Base-by-base conservation (phyloP, 2,329 filamentous ascomycete species). In the Aphanoascus verrucosus region DNA sequence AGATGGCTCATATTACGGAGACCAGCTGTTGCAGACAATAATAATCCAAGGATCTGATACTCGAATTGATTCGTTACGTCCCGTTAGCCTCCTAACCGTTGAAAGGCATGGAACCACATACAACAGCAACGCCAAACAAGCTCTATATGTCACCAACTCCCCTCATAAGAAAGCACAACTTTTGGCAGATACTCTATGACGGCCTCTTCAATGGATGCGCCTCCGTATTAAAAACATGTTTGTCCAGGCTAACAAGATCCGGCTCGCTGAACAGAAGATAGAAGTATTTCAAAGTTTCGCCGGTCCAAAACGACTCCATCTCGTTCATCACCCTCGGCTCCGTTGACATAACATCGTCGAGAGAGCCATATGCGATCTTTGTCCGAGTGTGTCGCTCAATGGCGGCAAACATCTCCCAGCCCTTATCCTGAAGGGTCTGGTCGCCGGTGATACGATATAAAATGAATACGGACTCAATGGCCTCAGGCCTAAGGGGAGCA, bases 271-370 rank as follows among this genome's bases (percentile, higher is more conserved):
- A 95, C 48, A 94, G 75, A 54, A 95, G 68, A 66, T 88, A 95
- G 60, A 93, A 94, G 65, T 94, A 94, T 74, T 94, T 96, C 61
- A 95, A 73, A 40, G 88, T 95, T 75, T 95, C 89, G 2, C 86
- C 86, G 56, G 88, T 75, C 87, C 89, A 95, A 69, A 94, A 94
- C 63, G 85, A 90, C 72, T 94, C 85, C 86, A 91, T 90, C 60
- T 76, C 74, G 65, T 89, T 80, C 20, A 48, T 15, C 12, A 56
- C 41, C 5, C 3, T 17, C 5, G 58, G 56, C 1, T 54, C 45
- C 11, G 34, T 11, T 15, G 48, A 52, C 3, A 49, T 56, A 15
- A 59, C 57, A 57, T 65, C 64, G 3, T 48, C 50, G 6, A 67
- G 37, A 3, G 58, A 86, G 9, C 81, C 83, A 69, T 88, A 82